phyloP scores from a whole-genome alignment of 106 monocot species.

The Dioscorea alata region DNA sequence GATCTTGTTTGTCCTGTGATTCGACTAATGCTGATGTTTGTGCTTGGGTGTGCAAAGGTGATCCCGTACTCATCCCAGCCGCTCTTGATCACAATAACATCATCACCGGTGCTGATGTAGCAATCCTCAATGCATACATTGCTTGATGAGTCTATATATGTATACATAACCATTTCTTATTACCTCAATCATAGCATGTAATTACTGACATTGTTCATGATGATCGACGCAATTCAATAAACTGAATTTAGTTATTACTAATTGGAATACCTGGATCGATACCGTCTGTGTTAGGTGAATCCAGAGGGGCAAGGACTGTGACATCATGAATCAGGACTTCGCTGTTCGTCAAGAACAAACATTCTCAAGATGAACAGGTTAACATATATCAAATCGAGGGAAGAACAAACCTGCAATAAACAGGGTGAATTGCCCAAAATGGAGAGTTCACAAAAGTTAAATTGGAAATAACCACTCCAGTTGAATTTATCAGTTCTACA shows the following conservation, averaged over 20 bases:
- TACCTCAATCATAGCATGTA: background rate
- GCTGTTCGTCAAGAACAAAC: constrained; percentile 24
- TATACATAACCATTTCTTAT: background rate
- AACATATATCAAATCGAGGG: background rate
- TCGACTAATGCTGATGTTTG: constrained; percentile 26
- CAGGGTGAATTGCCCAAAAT: constrained; percentile 76
- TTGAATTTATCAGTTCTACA: constrained; percentile 66
- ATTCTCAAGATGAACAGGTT: constrained; percentile 2
- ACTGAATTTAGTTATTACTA: background rate
- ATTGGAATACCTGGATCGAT: constrained; percentile 35
- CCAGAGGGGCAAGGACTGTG: constrained; percentile 36
- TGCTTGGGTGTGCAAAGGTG: constrained; percentile 20
- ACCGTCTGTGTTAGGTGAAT: constrained; percentile 49
- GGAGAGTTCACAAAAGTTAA: constrained; percentile 46
- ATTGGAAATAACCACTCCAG: constrained; percentile 57
- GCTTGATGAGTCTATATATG: constrained; percentile 25
- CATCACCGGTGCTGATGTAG: constrained; percentile 36
- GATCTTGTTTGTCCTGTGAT: constrained; percentile 8
- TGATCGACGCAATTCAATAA: background rate
- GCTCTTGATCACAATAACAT: constrained; percentile 34
- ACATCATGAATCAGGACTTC: constrained; percentile 35
- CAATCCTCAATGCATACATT: constrained; percentile 47
- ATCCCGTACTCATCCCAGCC: constrained; percentile 47
- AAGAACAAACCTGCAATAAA: constrained; percentile 52
- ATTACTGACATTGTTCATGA: background rate